These are phyloP conservation scores for Eutypa lata DNA, from an alignment of 2,329 filamentous ascomycete species.

Conservation along the genomic window DNA sequence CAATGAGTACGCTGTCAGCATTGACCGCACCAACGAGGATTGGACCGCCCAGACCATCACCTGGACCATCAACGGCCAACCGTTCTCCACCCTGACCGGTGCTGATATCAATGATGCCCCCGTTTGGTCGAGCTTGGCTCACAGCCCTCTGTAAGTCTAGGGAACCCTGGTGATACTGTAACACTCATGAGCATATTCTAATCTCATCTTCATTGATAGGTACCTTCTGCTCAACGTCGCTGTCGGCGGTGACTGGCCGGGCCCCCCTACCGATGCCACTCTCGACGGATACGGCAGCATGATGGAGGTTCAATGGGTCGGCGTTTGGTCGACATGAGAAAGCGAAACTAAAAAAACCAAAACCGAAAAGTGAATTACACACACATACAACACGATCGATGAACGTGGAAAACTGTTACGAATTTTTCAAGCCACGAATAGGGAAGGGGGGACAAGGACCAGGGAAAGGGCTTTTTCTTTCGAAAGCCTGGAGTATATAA, in stretches of 20 bases:
- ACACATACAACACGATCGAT: background rate
- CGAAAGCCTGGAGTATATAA: background rate
- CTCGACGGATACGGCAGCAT: constrained; percentile 27
- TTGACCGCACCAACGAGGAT: constrained; percentile 44
- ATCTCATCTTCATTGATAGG: too few species aligned
- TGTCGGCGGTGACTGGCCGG: constrained; percentile 50
- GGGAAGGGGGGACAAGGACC: background rate
- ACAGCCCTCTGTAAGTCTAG: constrained; percentile 40
- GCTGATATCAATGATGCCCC: constrained; percentile 39
- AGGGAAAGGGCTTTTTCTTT: background rate
- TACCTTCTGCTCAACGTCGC: constrained; percentile 53
- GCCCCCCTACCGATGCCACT: constrained; percentile 23
- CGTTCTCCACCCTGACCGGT: constrained; percentile 43
- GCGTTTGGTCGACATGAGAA: constrained; percentile 16
- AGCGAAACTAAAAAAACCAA: constrained; percentile 4
- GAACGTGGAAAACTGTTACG: background rate
- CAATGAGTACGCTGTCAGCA: constrained; percentile 48
- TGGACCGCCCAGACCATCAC: constrained; percentile 48
- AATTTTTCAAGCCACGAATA: background rate
- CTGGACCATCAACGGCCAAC: constrained; percentile 45
- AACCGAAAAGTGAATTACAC: constrained; percentile 9
- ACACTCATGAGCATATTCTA: background rate
- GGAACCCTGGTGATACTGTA: background rate
- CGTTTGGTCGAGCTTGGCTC: constrained; percentile 48
- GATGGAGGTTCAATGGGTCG: constrained; percentile 31